A percentile compares a stretch with the other conserved stretches of the same genome.
These are phyloP conservation scores for Sequoiadendron giganteum DNA, from an alignment of 75 land plant species.

Conservation along the genomic window DNA sequence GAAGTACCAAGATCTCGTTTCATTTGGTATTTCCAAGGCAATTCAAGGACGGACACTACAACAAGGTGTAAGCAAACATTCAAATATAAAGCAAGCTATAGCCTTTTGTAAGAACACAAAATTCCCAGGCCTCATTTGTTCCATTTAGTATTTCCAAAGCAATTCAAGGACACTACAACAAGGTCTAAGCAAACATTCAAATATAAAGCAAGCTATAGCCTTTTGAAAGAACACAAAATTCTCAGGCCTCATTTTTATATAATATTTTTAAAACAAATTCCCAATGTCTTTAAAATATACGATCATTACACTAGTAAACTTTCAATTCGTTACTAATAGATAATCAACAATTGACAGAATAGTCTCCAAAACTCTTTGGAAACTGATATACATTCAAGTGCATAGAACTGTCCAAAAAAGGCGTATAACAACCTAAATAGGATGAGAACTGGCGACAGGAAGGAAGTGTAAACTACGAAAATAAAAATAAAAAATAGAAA, in stretches of 20 bases:
- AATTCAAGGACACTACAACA: too few species aligned
- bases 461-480: neutral
- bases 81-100: neutral
- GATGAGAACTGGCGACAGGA: slow-evolving; percentile 11
- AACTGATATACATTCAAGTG: slow-evolving; percentile 2
- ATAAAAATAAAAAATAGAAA: neutral
- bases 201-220: neutral
- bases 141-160: too few species aligned
- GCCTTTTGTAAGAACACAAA: neutral
- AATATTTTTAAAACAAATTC: neutral
- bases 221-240: neutral
- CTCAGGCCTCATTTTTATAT: neutral
- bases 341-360: neutral
- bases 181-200: neutral
- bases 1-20: too few species aligned
- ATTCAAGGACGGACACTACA: too few species aligned
- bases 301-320: neutral
- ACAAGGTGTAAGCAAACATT: neutral
- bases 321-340: slow-evolving; percentile 7
- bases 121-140: neutral
- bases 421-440: neutral
- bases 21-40: too few species aligned
- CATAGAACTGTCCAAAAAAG: neutral
- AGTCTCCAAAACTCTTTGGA: neutral
- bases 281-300: neutral